Evolutionary conservation across 768 basidiomycete genomes (phyloP).

Genomic region (Polyporus arcularius): DNA sequence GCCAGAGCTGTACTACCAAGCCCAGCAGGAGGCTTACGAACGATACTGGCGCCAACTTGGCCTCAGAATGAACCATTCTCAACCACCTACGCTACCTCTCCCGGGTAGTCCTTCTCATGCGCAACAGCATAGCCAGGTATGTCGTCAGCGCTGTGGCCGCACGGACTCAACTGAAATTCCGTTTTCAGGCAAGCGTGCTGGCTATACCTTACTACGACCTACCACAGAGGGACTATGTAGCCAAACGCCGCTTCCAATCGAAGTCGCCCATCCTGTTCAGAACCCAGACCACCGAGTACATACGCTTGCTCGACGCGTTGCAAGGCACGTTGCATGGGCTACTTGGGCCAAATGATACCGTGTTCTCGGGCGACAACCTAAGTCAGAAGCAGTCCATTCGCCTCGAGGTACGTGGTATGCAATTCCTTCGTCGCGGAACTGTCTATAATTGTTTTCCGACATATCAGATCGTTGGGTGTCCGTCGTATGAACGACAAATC

Average conservation of each 20-base stretch:
- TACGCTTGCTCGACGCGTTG: slow-evolving; percentile 9
- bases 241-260: slow-evolving; percentile 4
- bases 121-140: too few species aligned
- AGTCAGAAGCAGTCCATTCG: slow-evolving; percentile 14
- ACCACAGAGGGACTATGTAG: slow-evolving; percentile 3
- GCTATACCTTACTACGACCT: neutral
- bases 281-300: slow-evolving; percentile 1
- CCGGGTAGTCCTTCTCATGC: too few species aligned
- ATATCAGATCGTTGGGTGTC: neutral
- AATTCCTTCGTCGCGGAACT: neutral
- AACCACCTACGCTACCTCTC: too few species aligned
- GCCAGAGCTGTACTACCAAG: too few species aligned
- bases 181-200: neutral
- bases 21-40: too few species aligned
- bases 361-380: slow-evolving; percentile 11
- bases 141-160: too few species aligned
- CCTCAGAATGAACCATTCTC: too few species aligned
- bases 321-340: neutral
- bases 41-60: too few species aligned
- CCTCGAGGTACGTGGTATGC: slow-evolving; percentile 8
- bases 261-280: slow-evolving; percentile 7
- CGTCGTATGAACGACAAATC: slow-evolving; percentile 15
- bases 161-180: too few species aligned
- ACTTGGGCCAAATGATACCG: slow-evolving; percentile 4
- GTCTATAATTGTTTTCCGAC: neutral